Evolutionary conservation across 2,329 filamentous ascomycete species (phyloP).

Genomic region (Verticillium albo-atrum): DNA sequence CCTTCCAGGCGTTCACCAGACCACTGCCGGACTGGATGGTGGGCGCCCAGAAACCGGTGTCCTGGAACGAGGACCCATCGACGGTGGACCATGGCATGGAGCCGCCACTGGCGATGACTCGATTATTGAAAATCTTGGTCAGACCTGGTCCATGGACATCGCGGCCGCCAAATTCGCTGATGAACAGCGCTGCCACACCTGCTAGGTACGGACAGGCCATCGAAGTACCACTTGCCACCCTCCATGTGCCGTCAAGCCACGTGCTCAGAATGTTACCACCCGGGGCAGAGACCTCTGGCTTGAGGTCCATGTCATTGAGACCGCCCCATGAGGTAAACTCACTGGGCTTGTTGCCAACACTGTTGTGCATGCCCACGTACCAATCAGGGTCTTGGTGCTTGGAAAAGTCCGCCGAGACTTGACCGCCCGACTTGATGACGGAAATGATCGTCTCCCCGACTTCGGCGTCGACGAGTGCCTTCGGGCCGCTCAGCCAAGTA

Average conservation of each 20-base stretch:
- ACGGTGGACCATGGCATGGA: constrained; percentile 18
- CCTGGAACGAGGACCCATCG: constrained; percentile 7
- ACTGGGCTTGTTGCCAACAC: background rate
- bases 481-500: background rate
- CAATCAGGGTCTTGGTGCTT: constrained; percentile 6
- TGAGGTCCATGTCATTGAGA: constrained; percentile 6
- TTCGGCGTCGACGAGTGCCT: background rate
- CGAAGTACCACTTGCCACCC: constrained; percentile 9
- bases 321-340: constrained; percentile 1
- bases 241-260: constrained; percentile 7
- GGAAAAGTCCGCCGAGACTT: constrained; percentile 13
- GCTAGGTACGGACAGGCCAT: constrained; percentile 1
- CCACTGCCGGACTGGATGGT: constrained; percentile 40
- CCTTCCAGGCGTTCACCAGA: constrained; percentile 38
- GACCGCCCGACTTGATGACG: constrained; percentile 10
- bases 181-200: background rate
- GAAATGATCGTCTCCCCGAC: constrained; percentile 13
- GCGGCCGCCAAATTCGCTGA: background rate
- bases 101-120: constrained; percentile 16
- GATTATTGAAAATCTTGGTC: background rate
- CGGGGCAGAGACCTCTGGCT: constrained; percentile 9
- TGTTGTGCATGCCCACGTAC: constrained; percentile 28
- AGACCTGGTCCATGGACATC: background rate
- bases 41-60: constrained; percentile 18
- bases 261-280: constrained; percentile 6